Conservation (phyloP, 2,329 filamentous ascomycete genomes). For the Aspergillus terreus region DNA sequence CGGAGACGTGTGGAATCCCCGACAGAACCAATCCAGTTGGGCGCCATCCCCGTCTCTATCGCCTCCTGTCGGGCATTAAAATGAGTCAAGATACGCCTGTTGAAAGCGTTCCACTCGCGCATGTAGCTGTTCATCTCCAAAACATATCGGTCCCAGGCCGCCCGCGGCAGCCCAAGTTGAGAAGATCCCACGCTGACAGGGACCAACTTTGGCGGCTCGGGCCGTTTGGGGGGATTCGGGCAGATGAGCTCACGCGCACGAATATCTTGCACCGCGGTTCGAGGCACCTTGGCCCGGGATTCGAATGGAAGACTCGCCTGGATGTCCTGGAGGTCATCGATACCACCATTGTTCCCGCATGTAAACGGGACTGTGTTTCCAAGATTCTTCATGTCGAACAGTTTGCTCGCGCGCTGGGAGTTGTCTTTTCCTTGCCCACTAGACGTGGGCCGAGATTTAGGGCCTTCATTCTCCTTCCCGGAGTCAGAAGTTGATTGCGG, state of each 20-base stretch:
- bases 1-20: conserved; percentile 44
- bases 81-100: conserved; percentile 52
- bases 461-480: conserved; percentile 11
- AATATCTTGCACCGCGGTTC: conserved; percentile 37
- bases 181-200: conserved; percentile 26
- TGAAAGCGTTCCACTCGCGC: conserved; percentile 54
- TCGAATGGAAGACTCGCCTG: conserved; percentile 55
- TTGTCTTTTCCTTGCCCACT: conserved; percentile 7
- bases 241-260: conserved; percentile 41
- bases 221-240: conserved; percentile 51
- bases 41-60: conserved; percentile 41
- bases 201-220: conserved; percentile 31
- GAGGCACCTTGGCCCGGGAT: conserved; percentile 48
- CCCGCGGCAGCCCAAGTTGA: conserved; percentile 39
- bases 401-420: conserved; percentile 13
- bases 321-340: conserved; percentile 53
- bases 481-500: conserved; percentile 4
- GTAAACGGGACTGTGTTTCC: conserved; percentile 49
- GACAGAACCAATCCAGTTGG: conserved; percentile 50
- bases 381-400: conserved; percentile 50
- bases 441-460: conserved; percentile 8
- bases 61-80: conserved; percentile 52
- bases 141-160: conserved; percentile 51
- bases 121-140: conserved; percentile 54
- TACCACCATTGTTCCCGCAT: conserved; percentile 43